These are phyloP conservation scores for Sporopachydermia lactativora DNA, from an alignment of 805 yeast species.

Conservation along the genomic window DNA sequence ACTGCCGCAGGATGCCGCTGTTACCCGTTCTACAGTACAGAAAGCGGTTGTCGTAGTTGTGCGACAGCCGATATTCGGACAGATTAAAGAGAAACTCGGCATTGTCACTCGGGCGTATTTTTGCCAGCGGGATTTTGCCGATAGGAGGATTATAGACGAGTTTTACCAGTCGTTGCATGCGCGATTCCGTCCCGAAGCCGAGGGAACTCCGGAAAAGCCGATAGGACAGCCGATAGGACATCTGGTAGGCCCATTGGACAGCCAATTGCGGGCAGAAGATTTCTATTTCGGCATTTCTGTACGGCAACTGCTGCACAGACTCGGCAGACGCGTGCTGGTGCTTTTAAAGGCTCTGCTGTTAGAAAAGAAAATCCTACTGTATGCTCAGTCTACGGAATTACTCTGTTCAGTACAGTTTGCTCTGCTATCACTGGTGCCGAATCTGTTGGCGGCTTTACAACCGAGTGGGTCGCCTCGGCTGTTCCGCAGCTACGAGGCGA, in stretches of 20 bases:
- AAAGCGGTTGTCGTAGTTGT: conserved; percentile 82
- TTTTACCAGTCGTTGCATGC: conserved; percentile 52
- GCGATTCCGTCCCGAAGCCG: conserved; percentile 24
- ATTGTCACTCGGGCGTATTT: conserved; percentile 82
- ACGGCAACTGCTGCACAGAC: conserved; percentile 43
- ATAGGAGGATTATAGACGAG: conserved; percentile 50
- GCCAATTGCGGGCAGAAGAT: conserved; percentile 35
- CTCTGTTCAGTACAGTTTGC: conserved; percentile 77
- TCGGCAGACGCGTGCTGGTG: conserved; percentile 44
- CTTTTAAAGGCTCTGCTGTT: conserved; percentile 66
- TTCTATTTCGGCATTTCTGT: conserved; percentile 63
- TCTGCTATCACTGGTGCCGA: conserved; percentile 71
- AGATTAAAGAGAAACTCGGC: conserved; percentile 78
- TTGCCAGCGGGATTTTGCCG: conserved; percentile 63
- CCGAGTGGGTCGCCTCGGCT: conserved; percentile 72
- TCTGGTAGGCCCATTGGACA: conserved; percentile 21
- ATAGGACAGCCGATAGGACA: conserved; percentile 11
- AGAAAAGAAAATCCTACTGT: conserved; percentile 63
- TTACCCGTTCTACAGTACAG: conserved; percentile 80
- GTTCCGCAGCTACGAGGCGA: conserved; percentile 35
- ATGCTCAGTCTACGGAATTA: conserved; percentile 64
- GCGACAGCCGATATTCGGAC: conserved; percentile 76
- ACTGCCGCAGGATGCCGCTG: conserved; percentile 36
- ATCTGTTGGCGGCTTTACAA: conserved; percentile 53
- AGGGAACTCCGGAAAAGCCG: conserved; percentile 12